Evolutionary conservation across 148 eudicot species (phyloP).

Genomic region (Pharnaceum exiguum): DNA sequence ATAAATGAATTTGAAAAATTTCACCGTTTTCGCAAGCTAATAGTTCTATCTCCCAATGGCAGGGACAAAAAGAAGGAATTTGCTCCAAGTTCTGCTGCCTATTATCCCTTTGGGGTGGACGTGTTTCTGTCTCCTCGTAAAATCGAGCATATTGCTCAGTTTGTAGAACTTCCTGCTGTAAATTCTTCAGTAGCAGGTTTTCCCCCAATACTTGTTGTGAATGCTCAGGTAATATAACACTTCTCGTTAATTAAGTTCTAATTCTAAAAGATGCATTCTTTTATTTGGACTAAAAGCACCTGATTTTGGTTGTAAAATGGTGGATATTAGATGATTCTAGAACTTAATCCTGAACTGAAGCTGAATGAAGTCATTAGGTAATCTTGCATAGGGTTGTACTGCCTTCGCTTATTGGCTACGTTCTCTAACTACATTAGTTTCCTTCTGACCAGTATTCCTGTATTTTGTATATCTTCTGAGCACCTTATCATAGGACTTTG

Average conservation of each 20-base stretch:
- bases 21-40: conserved; percentile 11
- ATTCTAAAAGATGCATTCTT: background rate
- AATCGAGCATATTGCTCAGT: conserved; percentile 88
- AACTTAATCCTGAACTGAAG: background rate
- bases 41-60: conserved; percentile 8
- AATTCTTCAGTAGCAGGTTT: conserved; percentile 52
- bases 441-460: no score
- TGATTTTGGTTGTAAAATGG: background rate
- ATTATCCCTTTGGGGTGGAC: conserved; percentile 90
- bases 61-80: conserved; percentile 93
- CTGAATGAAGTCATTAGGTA: background rate
- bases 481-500: no score
- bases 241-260: background rate
- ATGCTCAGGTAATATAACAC: conserved; percentile 63
- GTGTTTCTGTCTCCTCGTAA: conserved; percentile 75
- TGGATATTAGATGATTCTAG: background rate
- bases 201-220: conserved; percentile 91
- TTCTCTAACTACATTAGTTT: no score
- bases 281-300: background rate
- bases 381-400: no score
- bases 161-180: conserved; percentile 61
- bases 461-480: no score
- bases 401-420: no score
- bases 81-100: conserved; percentile 77
- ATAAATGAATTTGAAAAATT: background rate